A percentile compares a stretch with the other conserved stretches of the same genome.
Evolutionary conservation across 345 rosid genomes (phyloP).

Genomic region (Pelargonium nanum): DNA sequence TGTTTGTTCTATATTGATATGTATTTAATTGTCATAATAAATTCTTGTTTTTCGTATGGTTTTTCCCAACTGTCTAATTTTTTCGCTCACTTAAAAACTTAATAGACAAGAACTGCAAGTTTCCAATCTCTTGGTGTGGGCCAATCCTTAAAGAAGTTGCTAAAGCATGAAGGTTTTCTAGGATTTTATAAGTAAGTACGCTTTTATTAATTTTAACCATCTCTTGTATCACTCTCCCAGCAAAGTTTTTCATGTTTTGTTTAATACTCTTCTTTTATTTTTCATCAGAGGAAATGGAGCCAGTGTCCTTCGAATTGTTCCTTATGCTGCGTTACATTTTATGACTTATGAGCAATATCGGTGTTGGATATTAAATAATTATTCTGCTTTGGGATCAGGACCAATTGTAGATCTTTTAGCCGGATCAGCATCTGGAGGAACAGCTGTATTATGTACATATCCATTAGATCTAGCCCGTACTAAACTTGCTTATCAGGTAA

Average conservation of each 20-base stretch:
- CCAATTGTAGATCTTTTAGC: slow-evolving; percentile 87
- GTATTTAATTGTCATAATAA: neutral
- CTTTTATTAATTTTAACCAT: slow-evolving; percentile 2
- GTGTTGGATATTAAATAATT: slow-evolving; percentile 68
- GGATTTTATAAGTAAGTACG: slow-evolving; percentile 77
- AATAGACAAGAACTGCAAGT: slow-evolving; percentile 75
- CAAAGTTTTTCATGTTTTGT: slow-evolving; percentile 8
- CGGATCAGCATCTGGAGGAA: slow-evolving; percentile 93
- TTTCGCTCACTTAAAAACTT: slow-evolving; percentile 6
- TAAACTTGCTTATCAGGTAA: slow-evolving; percentile 94
- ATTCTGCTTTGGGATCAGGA: slow-evolving; percentile 65
- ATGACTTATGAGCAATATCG: slow-evolving; percentile 94
- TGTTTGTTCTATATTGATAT: neutral
- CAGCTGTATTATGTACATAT: slow-evolving; percentile 90
- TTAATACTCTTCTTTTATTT: slow-evolving; percentile 4
- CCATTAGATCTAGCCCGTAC: slow-evolving; percentile 96
- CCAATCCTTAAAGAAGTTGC: slow-evolving; percentile 60
- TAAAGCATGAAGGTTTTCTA: slow-evolving; percentile 66
- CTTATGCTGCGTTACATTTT: slow-evolving; percentile 93
- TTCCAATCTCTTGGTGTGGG: slow-evolving; percentile 68
- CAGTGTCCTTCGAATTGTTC: slow-evolving; percentile 85
- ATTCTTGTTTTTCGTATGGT: neutral
- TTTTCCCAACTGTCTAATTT: slow-evolving; percentile 1
- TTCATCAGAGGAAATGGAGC: slow-evolving; percentile 84
- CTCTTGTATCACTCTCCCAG: neutral